These are phyloP conservation scores for Exsudoporus frostii DNA, from an alignment of 768 basidiomycete genomes.

Conservation along the genomic window DNA sequence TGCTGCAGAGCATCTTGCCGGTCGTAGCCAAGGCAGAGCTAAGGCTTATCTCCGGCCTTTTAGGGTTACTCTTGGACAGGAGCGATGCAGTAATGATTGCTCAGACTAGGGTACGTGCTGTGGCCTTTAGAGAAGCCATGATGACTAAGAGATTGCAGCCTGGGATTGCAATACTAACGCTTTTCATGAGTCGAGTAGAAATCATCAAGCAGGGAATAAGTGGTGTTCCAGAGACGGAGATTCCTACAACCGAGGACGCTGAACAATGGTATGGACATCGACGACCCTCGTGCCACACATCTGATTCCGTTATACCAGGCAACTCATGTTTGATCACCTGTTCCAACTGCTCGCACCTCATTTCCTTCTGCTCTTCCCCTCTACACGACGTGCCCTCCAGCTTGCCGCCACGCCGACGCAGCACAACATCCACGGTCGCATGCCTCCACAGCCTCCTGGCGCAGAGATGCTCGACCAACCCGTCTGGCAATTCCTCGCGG, in stretches of 20 bases:
- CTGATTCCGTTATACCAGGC: constrained; percentile 48
- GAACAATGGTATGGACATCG: constrained; percentile 66
- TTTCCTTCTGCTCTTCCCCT: constrained; percentile 84
- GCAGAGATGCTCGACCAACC: constrained; percentile 77
- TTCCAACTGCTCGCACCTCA: constrained; percentile 77
- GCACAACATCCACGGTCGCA: constrained; percentile 44
- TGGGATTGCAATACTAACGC: constrained; percentile 84
- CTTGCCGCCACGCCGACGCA: constrained; percentile 35
- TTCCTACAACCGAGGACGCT: constrained; percentile 68
- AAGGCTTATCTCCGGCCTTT: constrained; percentile 79
- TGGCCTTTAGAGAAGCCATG: background rate
- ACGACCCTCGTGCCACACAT: background rate
- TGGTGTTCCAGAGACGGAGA: constrained; percentile 51
- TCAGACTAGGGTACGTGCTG: constrained; percentile 67
- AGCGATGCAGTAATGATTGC: constrained; percentile 72
- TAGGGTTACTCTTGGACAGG: constrained; percentile 78
- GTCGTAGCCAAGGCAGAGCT: constrained; percentile 78
- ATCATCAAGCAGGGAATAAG: constrained; percentile 75
- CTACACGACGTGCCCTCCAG: constrained; percentile 62
- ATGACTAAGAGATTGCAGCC: constrained; percentile 51
- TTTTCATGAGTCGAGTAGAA: constrained; percentile 91
- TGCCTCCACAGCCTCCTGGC: constrained; percentile 56
- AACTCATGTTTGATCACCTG: constrained; percentile 82
- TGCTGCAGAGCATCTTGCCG: constrained; percentile 83
- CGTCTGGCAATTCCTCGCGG: constrained; percentile 93